These are phyloP conservation scores for Gelatoporia subvermispora DNA, from an alignment of 768 basidiomycete genomes.

Conservation along the genomic window DNA sequence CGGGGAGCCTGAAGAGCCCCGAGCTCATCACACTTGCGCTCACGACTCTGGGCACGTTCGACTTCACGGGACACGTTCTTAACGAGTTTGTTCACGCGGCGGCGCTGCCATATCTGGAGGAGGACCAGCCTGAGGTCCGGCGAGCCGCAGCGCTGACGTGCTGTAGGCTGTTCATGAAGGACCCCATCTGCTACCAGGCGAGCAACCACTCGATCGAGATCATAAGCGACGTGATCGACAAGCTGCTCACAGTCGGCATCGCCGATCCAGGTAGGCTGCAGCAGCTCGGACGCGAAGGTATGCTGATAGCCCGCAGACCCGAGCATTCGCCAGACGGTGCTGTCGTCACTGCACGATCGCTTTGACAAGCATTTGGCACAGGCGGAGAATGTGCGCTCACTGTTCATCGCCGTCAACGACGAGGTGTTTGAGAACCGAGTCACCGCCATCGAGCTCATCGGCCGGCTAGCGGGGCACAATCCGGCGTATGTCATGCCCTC, in stretches of 20 bases:
- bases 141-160: slow-evolving; percentile 89
- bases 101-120: slow-evolving; percentile 89
- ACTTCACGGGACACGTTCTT: slow-evolving; percentile 91
- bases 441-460: slow-evolving; percentile 87
- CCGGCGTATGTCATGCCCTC: slow-evolving; percentile 99
- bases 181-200: slow-evolving; percentile 94
- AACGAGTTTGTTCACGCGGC: slow-evolving; percentile 94
- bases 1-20: slow-evolving; percentile 54
- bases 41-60: slow-evolving; percentile 82
- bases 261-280: slow-evolving; percentile 79
- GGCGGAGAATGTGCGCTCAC: slow-evolving; percentile 94
- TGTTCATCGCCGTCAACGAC: slow-evolving; percentile 97
- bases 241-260: slow-evolving; percentile 89
- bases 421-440: slow-evolving; percentile 93
- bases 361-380: slow-evolving; percentile 98
- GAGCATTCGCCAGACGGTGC: slow-evolving; percentile 78
- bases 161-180: slow-evolving; percentile 85
- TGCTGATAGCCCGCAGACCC: slow-evolving; percentile 44
- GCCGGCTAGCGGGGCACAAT: slow-evolving; percentile 90
- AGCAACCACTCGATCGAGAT: slow-evolving; percentile 95
- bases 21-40: slow-evolving; percentile 80
- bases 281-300: slow-evolving; percentile 3
- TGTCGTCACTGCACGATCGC: slow-evolving; percentile 82
- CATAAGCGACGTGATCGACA: slow-evolving; percentile 97
- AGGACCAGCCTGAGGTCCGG: slow-evolving; percentile 84